Conservation (phyloP, 2,329 filamentous ascomycete species). For the Venturia aucupariae region DNA sequence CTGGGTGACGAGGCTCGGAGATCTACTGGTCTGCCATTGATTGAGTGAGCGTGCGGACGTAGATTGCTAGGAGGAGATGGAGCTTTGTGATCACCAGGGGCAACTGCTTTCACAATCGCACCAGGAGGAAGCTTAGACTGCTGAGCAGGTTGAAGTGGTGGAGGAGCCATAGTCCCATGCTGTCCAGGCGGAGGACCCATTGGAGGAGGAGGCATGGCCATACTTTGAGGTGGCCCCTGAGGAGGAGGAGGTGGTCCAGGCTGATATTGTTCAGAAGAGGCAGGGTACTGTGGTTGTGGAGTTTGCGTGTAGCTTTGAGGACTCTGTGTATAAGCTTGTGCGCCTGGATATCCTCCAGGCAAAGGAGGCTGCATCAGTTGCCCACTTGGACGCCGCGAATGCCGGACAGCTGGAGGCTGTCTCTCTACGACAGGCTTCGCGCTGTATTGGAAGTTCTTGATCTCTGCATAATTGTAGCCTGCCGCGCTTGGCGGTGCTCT, state of each 20-base stretch:
- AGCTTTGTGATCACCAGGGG: constrained; percentile 21
- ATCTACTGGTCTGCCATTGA: constrained; percentile 21
- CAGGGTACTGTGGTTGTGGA: constrained; percentile 4
- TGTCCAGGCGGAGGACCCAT: background rate
- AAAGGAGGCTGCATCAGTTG: constrained; percentile 20
- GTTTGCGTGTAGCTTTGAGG: background rate
- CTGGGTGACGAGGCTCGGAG: constrained; percentile 17
- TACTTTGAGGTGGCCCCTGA: background rate
- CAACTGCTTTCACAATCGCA: constrained; percentile 18
- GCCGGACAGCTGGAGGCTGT: constrained; percentile 10
- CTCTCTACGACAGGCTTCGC: constrained; percentile 26
- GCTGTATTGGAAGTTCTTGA: constrained; percentile 36
- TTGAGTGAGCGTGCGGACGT: constrained; percentile 26
- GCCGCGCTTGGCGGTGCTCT: background rate
- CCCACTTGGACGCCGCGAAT: constrained; percentile 16
- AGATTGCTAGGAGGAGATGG: constrained; percentile 16
- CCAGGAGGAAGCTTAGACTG: constrained; percentile 14
- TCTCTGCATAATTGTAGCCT: constrained; percentile 31
- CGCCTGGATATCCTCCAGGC: background rate
- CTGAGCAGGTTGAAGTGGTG: constrained; percentile 1
- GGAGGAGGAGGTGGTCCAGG: constrained; percentile 3
- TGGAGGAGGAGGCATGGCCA: constrained; percentile 2
- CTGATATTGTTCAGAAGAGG: background rate
- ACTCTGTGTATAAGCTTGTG: background rate
- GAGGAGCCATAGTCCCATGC: constrained; percentile 1